Conservation (phyloP, 345 rosid genomes). For the Bruguiera gymnorhiza region DNA sequence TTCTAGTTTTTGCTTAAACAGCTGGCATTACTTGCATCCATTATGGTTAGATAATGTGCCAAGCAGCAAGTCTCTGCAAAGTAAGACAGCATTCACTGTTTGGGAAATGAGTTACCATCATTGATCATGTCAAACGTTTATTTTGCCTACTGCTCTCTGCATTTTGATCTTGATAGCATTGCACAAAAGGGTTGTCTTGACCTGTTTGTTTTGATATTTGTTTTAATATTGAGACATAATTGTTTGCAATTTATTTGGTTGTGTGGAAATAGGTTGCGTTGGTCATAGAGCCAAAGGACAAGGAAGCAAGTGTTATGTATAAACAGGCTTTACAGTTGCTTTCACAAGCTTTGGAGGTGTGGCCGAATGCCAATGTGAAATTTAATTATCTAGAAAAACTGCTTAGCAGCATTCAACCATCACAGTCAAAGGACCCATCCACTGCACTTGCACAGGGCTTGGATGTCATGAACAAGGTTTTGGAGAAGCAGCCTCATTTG, state of each 20-base stretch:
- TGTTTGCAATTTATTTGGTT: conserved; percentile 3
- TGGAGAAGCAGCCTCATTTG: conserved; percentile 94
- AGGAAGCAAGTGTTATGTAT: conserved; percentile 87
- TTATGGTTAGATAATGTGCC: background rate
- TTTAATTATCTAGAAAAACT: conserved; percentile 94
- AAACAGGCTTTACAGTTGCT: conserved; percentile 90
- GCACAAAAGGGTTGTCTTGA: background rate
- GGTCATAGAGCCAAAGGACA: conserved; percentile 99
- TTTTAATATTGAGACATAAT: background rate
- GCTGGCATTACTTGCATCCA: background rate
- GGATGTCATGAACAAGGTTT: conserved; percentile 98
- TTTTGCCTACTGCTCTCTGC: background rate
- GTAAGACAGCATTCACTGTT: background rate
- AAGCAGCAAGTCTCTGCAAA: background rate
- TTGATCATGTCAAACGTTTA: background rate
- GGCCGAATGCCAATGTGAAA: conserved; percentile 97
- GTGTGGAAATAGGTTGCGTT: conserved; percentile 75
- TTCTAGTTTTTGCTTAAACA: background rate
- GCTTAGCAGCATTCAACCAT: conserved; percentile 77
- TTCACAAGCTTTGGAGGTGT: conserved; percentile 94
- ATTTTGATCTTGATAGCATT: background rate
- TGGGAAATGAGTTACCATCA: background rate
- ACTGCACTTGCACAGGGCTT: conserved; percentile 97
- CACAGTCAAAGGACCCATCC: conserved; percentile 95
- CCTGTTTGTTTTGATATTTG: background rate